Percentiles rank a stretch among this genome's conserved stretches.
These are phyloP conservation scores for Alectoria sarmentosa DNA, from an alignment of 495 filamentous ascomycete species.

Conservation along the genomic window DNA sequence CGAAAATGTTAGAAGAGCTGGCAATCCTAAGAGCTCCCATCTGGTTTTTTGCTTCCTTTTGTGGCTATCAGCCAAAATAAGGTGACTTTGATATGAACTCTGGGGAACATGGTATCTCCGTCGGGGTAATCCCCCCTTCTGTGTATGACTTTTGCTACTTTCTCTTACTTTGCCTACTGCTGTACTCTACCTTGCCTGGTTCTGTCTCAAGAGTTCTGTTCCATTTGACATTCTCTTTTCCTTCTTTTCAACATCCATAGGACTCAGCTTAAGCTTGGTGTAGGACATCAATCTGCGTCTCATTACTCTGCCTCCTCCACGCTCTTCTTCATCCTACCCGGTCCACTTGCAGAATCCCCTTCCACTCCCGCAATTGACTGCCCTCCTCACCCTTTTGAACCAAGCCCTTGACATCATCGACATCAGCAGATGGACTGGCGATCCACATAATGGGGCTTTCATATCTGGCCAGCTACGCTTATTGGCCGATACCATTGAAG, in stretches of 20 bases:
- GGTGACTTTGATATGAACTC: too few relatives aligned
- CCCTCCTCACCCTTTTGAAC: constrained; percentile 66
- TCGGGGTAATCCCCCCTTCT: too few relatives aligned
- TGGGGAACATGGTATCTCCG: too few relatives aligned
- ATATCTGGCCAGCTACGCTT: constrained; percentile 74
- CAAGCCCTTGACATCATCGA: constrained; percentile 71
- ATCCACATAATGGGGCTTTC: constrained; percentile 53
- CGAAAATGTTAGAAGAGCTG: too few relatives aligned
- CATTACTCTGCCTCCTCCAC: constrained; percentile 40
- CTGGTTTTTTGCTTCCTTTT: too few relatives aligned
- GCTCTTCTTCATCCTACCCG: constrained; percentile 32
- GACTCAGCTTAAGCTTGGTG: background rate
- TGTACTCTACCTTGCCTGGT: background rate
- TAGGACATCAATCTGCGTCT: constrained; percentile 48
- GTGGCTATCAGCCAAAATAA: too few relatives aligned
- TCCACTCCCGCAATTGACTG: constrained; percentile 59
- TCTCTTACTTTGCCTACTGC: background rate
- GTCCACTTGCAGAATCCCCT: constrained; percentile 44
- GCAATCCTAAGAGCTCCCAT: too few relatives aligned
- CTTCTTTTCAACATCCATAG: too few relatives aligned
- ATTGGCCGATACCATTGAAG: constrained; percentile 64
- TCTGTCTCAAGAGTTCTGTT: background rate
- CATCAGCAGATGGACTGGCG: constrained; percentile 61
- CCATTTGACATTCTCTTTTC: background rate
- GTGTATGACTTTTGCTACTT: too few relatives aligned